These are phyloP conservation scores for Pyrrhoderma noxium DNA, from an alignment of 1,284 basidiomycete species.

Conservation along the genomic window DNA sequence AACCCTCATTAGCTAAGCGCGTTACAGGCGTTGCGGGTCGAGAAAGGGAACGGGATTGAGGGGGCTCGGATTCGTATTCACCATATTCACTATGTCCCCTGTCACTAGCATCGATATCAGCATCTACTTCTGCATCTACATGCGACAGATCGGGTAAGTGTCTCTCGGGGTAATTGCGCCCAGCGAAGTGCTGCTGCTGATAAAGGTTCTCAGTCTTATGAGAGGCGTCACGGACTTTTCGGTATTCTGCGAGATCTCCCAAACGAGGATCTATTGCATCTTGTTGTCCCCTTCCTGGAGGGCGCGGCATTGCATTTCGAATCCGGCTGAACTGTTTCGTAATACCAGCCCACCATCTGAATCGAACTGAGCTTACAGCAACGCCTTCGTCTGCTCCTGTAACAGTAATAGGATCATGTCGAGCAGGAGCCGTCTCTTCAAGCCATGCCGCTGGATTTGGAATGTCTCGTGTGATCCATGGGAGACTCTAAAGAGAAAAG, in stretches of 20 bases:
- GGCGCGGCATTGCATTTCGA: not conserved
- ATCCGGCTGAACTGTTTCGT: not conserved
- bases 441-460: constrained; percentile 74
- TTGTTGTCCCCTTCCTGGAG: not conserved
- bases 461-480: constrained; percentile 78
- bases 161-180: not conserved
- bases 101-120: not conserved
- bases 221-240: no score
- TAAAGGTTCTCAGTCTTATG: no score
- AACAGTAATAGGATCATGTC: constrained; percentile 55
- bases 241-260: no score
- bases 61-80: not conserved
- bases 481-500: constrained; percentile 39
- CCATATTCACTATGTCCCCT: not conserved
- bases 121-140: not conserved
- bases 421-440: constrained; percentile 59
- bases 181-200: not conserved
- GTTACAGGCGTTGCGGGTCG: not conserved
- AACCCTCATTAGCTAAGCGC: not conserved
- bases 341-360: constrained; percentile 31
- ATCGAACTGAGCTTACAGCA: constrained; percentile 60
- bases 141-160: not conserved
- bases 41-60: not conserved
- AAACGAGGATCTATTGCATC: no score
- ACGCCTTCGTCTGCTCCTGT: constrained; percentile 77